A percentile compares a stretch with the other conserved stretches of the same genome.
Conservation (phyloP, 192 early-diverging fungal genomes). For the Coemansia sp. region DNA sequence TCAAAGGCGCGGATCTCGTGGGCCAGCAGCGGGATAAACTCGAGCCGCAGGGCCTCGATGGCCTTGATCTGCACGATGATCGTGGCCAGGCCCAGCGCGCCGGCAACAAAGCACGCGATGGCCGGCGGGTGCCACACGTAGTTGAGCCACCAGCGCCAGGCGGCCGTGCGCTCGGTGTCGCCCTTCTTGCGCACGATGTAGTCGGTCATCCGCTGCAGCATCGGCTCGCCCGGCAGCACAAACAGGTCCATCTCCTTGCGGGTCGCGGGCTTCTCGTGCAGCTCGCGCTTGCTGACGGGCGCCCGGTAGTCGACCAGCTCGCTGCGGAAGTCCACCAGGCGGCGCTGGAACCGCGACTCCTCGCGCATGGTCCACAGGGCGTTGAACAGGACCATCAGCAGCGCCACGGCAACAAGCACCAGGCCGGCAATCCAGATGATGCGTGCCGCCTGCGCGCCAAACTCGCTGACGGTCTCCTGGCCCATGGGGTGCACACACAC, state of each 20-base stretch:
- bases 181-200: slow-evolving; percentile 17
- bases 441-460: slow-evolving; percentile 13
- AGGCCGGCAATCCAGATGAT: slow-evolving; percentile 26
- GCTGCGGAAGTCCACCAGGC: slow-evolving; percentile 33
- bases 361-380: slow-evolving; percentile 6
- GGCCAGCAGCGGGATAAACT: slow-evolving; percentile 32
- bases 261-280: slow-evolving; percentile 20
- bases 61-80: slow-evolving; percentile 29
- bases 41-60: slow-evolving; percentile 36
- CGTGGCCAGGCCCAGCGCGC: slow-evolving; percentile 25
- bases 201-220: slow-evolving; percentile 18
- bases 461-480: slow-evolving; percentile 20
- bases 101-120: slow-evolving; percentile 47
- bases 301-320: slow-evolving; percentile 28
- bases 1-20: slow-evolving; percentile 27
- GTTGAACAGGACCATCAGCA: slow-evolving; percentile 11
- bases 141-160: slow-evolving; percentile 51
- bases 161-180: slow-evolving; percentile 20
- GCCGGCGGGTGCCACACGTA: slow-evolving; percentile 45
- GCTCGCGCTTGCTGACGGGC: slow-evolving; percentile 8
- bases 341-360: slow-evolving; percentile 10
- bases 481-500: slow-evolving; percentile 33
- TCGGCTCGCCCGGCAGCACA: slow-evolving; percentile 28
- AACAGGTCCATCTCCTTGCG: slow-evolving; percentile 44
- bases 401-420: slow-evolving; percentile 21